Evolutionary conservation across 2,329 filamentous ascomycete species (phyloP).

Genomic region (Paramyrothecium roridum): DNA sequence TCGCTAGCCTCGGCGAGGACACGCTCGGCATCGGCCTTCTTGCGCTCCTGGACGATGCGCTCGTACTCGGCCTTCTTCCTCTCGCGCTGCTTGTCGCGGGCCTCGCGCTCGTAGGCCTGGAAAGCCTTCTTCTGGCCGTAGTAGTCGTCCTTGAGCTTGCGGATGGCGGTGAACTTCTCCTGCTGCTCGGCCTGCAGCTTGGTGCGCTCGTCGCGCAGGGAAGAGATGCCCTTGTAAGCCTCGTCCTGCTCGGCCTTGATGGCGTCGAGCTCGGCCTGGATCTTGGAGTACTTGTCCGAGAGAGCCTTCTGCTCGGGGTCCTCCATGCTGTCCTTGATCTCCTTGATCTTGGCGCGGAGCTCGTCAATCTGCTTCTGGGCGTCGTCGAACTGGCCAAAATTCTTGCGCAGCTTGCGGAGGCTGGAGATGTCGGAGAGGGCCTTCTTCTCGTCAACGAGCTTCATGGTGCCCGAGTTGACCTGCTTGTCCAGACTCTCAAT

Average conservation of each 20-base stretch:
- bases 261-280: conserved; percentile 82
- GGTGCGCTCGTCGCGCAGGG: conserved; percentile 79
- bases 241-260: conserved; percentile 93
- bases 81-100: conserved; percentile 72
- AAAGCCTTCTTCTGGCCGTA: conserved; percentile 79
- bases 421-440: conserved; percentile 77
- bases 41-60: conserved; percentile 66
- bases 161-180: conserved; percentile 77
- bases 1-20: conserved; percentile 78
- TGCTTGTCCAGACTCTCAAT: conserved; percentile 78
- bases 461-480: conserved; percentile 87
- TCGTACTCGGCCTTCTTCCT: conserved; percentile 79
- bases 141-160: conserved; percentile 87
- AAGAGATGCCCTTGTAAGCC: conserved; percentile 82
- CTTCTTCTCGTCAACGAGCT: conserved; percentile 97
- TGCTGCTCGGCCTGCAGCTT: conserved; percentile 83
- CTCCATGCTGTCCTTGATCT: conserved; percentile 84
- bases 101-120: conserved; percentile 79
- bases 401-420: conserved; percentile 87
- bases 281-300: conserved; percentile 78
- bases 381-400: conserved; percentile 80
- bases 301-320: conserved; percentile 88
- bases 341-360: conserved; percentile 80
- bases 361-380: conserved; percentile 87
- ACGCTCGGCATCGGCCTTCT: conserved; percentile 72